A percentile compares a stretch with the other conserved stretches of the same genome.
Evolutionary conservation across 805 yeast genomes (phyloP).

Genomic region (Jamesozyma gamospora): DNA sequence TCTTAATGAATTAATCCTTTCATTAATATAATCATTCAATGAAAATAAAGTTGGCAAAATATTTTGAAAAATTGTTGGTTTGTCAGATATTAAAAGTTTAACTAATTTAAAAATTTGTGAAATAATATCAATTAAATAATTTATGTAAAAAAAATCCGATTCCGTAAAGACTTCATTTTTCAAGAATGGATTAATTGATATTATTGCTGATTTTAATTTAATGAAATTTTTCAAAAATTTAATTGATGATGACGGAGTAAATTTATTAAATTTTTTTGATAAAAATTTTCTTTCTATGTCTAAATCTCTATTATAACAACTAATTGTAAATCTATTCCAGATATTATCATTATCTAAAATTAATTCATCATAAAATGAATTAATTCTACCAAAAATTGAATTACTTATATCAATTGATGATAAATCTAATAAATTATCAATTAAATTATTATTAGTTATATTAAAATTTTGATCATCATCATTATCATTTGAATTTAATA

Average conservation of each 20-base stretch:
- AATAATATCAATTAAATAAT: slow-evolving; percentile 2
- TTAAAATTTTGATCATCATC: background rate
- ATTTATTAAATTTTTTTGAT: slow-evolving; percentile 4
- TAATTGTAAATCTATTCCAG: slow-evolving; percentile 1
- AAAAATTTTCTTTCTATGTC: background rate
- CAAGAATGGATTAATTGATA: slow-evolving; percentile 5
- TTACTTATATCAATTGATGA: slow-evolving; percentile 6
- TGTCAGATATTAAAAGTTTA: slow-evolving; percentile 3
- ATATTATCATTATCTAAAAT: background rate
- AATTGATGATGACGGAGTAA: slow-evolving; percentile 4
- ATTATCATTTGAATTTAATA: background rate
- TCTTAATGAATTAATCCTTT: background rate
- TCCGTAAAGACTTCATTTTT: slow-evolving; percentile 8
- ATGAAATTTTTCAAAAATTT: slow-evolving; percentile 4
- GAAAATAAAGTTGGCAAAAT: background rate
- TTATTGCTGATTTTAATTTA: slow-evolving; percentile 3
- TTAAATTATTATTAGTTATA: background rate
- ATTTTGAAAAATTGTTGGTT: slow-evolving; percentile 5
- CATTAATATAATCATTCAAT: slow-evolving; percentile 4
- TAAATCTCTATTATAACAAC: background rate
- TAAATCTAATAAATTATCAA: slow-evolving; percentile 7
- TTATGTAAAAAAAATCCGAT: slow-evolving; percentile 5
- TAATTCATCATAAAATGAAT: slow-evolving; percentile 9
- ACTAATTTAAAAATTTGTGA: slow-evolving; percentile 1
- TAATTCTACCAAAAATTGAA: slow-evolving; percentile 11